Percentiles rank a stretch among this genome's conserved stretches.
Evolutionary conservation across 83 land plant genomes (phyloP).

Genomic region (Picea abies): DNA sequence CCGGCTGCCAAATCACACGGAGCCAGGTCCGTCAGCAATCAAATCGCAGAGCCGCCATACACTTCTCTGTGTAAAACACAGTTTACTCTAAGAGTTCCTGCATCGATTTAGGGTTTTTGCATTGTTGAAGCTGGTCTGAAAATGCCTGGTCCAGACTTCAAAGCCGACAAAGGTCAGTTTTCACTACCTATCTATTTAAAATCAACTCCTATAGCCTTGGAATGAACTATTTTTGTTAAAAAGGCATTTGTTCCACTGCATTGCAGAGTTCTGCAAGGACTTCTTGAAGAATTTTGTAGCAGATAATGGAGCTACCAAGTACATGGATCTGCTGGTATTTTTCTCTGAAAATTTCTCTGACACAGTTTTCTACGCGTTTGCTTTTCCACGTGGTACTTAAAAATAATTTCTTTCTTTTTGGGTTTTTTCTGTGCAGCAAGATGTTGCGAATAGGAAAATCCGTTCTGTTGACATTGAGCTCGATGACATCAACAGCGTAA

Average conservation of each 20-base stretch:
- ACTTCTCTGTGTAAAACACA: no score
- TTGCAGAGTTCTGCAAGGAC: constrained; percentile 79
- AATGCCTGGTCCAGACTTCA: constrained; percentile 52
- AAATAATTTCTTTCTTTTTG: not conserved
- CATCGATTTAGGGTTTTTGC: no score
- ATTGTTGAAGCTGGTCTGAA: no score
- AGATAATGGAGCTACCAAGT: constrained; percentile 72
- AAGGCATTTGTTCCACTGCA: not conserved
- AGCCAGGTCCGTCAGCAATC: no score
- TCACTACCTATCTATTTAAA: not conserved
- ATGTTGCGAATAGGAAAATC: constrained; percentile 80
- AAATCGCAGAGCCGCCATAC: no score
- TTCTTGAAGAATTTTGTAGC: constrained; percentile 73
- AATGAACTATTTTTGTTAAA: not conserved
- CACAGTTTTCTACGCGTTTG: not conserved
- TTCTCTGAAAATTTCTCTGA: not conserved
- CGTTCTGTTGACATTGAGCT: constrained; percentile 80
- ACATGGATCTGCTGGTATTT: constrained; percentile 82
- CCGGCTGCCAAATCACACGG: no score
- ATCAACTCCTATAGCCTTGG: not conserved
- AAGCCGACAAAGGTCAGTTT: constrained; percentile 46
- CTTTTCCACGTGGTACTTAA: not conserved
- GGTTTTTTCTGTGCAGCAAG: constrained; percentile 71
- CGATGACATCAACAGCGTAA: constrained; percentile 72
- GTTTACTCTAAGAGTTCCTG: no score